Conservation (phyloP, 306 rosid species). For the Phaseolus lunatus region DNA sequence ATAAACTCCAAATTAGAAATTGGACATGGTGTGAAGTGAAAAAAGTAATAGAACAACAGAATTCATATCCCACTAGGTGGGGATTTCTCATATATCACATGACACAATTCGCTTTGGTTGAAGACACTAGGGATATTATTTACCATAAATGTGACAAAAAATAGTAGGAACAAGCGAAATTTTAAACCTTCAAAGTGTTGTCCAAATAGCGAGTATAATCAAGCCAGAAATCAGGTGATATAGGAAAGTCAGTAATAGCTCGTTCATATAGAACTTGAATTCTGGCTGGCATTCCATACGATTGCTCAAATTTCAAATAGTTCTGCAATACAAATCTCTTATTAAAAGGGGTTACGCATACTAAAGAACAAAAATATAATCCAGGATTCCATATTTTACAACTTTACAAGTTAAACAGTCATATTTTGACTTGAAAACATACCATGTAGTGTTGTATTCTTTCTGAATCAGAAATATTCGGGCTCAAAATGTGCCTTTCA, state of each 20-base stretch:
- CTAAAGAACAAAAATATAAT: conserved; percentile 7
- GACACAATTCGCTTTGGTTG: background rate
- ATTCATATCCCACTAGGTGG: background rate
- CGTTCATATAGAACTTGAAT: conserved; percentile 86
- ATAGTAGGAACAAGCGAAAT: conserved; percentile 11
- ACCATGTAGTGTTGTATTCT: conserved; percentile 76
- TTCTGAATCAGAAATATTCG: conserved; percentile 66
- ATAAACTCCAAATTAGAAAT: conserved; percentile 33
- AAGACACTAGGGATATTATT: background rate
- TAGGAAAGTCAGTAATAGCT: conserved; percentile 81
- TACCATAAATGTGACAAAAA: conserved; percentile 14
- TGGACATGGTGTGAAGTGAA: background rate
- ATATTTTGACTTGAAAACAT: conserved; percentile 36
- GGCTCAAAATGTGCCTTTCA: conserved; percentile 69
- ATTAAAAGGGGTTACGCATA: conserved; percentile 19
- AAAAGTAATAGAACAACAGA: background rate
- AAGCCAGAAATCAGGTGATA: conserved; percentile 83
- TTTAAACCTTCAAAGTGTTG: conserved; percentile 81
- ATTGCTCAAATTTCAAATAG: conserved; percentile 84
- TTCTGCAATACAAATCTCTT: conserved; percentile 57
- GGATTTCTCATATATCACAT: background rate
- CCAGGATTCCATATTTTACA: conserved; percentile 7
- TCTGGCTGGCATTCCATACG: conserved; percentile 81
- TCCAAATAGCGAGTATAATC: conserved; percentile 85
- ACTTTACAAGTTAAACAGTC: conserved; percentile 26